Evolutionary conservation across 768 basidiomycete species (phyloP).

Genomic region (Pisolithus sp.): DNA sequence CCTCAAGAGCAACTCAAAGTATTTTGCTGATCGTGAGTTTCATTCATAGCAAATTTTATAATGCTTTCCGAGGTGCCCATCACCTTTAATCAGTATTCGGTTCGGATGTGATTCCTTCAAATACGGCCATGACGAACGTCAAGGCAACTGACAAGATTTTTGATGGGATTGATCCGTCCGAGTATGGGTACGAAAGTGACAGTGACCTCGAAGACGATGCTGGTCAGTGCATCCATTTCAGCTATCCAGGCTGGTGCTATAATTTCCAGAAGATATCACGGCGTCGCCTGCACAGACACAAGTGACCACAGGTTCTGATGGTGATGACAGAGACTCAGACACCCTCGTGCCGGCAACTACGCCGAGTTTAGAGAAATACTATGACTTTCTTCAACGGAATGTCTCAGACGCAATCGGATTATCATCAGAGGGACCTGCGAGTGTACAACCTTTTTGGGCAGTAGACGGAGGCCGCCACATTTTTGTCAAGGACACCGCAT

Average conservation of each 20-base stretch:
- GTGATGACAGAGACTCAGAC: background rate
- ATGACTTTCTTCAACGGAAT: background rate
- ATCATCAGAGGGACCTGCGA: background rate
- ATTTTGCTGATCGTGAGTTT: no score
- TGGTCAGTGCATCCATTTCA: background rate
- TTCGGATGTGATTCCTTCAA: no score
- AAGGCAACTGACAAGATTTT: no score
- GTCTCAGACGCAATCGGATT: background rate
- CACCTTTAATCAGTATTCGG: no score
- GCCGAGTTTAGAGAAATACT: background rate
- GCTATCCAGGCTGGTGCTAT: background rate
- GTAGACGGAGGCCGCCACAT: constrained; percentile 19
- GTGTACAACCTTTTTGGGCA: background rate
- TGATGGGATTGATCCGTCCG: no score
- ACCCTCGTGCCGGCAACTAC: background rate
- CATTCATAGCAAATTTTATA: no score
- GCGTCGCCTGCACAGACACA: background rate
- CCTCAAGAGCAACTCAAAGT: no score
- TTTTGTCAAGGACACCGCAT: constrained; percentile 22
- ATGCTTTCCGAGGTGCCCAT: no score
- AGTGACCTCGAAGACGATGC: no score
- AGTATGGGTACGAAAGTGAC: no score
- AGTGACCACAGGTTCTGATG: no score
- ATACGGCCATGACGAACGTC: no score
- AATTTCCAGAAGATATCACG: background rate